Evolutionary conservation across 1,284 basidiomycete species (phyloP).

Genomic region (Pyrrhoderma lamaoense): DNA sequence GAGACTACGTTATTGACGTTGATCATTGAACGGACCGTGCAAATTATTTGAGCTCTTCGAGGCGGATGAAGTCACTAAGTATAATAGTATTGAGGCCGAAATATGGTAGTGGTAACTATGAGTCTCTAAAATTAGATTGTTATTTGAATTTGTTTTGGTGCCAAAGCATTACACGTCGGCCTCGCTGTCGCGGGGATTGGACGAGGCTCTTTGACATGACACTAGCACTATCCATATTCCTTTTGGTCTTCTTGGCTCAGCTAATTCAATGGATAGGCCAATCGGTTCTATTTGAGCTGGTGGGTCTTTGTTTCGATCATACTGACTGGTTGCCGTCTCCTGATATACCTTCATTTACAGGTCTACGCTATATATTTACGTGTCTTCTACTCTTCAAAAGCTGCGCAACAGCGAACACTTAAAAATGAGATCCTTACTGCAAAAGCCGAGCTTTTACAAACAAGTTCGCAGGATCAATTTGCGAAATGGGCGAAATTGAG

Average conservation of each 20-base stretch:
- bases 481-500: conserved; percentile 97
- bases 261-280: conserved; percentile 84
- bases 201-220: conserved; percentile 40
- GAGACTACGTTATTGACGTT: too few relatives aligned
- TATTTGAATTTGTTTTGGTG: too few relatives aligned
- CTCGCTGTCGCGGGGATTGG: too few relatives aligned
- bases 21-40: too few relatives aligned
- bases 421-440: conserved; percentile 72
- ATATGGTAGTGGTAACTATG: too few relatives aligned
- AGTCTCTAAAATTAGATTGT: too few relatives aligned
- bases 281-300: conserved; percentile 70
- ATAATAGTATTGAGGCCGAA: too few relatives aligned
- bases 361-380: conserved; percentile 63
- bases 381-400: conserved; percentile 50
- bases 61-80: too few relatives aligned
- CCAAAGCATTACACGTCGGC: too few relatives aligned
- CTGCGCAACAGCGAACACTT: conserved; percentile 55
- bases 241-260: conserved; percentile 74
- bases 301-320: too few relatives aligned
- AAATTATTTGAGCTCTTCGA: too few relatives aligned
- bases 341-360: conserved; percentile 41
- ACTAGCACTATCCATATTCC: conserved; percentile 74
- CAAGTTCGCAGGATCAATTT: conserved; percentile 95
- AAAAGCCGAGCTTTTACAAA: conserved; percentile 83
- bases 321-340: too few relatives aligned